Evolutionary conservation across 768 basidiomycete genomes (phyloP), one percentile per base, ranked within the genome.

Genomic region (Roridomyces roridus): DNA sequence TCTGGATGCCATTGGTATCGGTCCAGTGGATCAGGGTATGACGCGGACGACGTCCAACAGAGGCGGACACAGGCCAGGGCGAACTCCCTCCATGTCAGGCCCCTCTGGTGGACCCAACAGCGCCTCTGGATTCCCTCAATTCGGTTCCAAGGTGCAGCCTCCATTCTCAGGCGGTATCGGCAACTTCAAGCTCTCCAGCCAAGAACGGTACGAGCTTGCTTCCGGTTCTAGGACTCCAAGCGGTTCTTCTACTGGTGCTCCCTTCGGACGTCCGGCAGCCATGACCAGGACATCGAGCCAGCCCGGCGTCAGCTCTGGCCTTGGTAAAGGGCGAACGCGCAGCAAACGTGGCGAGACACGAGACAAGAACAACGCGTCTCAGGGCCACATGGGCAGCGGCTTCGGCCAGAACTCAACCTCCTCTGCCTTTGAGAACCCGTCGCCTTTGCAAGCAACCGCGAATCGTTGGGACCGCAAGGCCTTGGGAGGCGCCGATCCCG

Each of bases 1-100:
- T 57, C 83, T 98, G 51, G 94, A 94, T 62, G 88, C 89, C 10
- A 89, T 98, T 65, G 96, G 96, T 51, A 85, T 98, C 48, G 94
- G 95, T 67, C 89, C 92, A 10, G 79, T 82, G 24, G 84, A 88
- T 65, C 80, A 86, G 66, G 59, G 76, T 40, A 77, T 80, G 67
- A 60, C 67, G 5, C 82, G 88, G 72, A 72, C 74, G 46, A 87
- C 91, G 51, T 82, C 85, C 49, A 81, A 86, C 28, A 89, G 89
- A 25, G 85, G 86, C 31, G 83, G 86, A 11, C 83, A 85, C 64
- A 78, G 84, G 4, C 75, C 77, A 24, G 66, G 77, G 8, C 74
- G 83, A 5, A 74, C 71, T 21, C 71, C 77, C n/a, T 74, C 79
- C 64, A 69, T 78, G 5, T 71, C 77, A 18, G 34, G 39, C 18